Evolutionary conservation across 306 rosid species (phyloP).

Genomic region (Vachellia collinsii): DNA sequence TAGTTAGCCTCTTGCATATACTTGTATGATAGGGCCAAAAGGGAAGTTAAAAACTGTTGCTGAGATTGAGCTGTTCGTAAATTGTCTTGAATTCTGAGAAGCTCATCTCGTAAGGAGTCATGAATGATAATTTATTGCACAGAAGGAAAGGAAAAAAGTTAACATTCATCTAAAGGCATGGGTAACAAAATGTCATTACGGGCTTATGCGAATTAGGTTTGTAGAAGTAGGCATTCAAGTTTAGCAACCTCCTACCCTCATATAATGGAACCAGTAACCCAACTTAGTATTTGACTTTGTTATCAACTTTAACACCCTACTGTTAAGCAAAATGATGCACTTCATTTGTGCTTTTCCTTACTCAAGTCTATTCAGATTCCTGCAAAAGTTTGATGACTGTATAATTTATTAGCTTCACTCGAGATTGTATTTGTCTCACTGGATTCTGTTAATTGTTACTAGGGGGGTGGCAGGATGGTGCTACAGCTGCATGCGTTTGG

Average conservation of each 20-base stretch:
- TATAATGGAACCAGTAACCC: neutral
- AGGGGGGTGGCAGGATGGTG: conserved; percentile 98
- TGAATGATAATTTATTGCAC: neutral
- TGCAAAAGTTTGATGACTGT: neutral
- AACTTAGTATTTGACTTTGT: neutral
- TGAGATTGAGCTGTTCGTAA: neutral
- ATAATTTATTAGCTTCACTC: conserved; percentile 32
- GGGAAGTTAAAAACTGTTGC: neutral
- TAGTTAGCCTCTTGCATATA: neutral
- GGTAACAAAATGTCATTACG: neutral
- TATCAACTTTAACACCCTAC: neutral
- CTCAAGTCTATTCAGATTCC: neutral
- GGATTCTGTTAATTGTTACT: conserved; percentile 35
- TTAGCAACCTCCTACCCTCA: neutral
- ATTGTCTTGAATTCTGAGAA: neutral
- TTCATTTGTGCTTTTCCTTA: conserved; percentile 9
- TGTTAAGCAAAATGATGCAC: neutral
- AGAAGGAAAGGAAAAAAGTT: neutral
- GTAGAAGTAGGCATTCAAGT: neutral
- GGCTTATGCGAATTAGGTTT: neutral
- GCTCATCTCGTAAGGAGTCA: neutral
- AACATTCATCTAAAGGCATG: neutral
- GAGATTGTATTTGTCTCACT: conserved; percentile 39
- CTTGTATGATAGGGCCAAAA: neutral
- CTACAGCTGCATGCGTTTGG: conserved; percentile 92